Conservation (phyloP, 2,329 filamentous ascomycete genomes). For the Fusarium continuum region DNA sequence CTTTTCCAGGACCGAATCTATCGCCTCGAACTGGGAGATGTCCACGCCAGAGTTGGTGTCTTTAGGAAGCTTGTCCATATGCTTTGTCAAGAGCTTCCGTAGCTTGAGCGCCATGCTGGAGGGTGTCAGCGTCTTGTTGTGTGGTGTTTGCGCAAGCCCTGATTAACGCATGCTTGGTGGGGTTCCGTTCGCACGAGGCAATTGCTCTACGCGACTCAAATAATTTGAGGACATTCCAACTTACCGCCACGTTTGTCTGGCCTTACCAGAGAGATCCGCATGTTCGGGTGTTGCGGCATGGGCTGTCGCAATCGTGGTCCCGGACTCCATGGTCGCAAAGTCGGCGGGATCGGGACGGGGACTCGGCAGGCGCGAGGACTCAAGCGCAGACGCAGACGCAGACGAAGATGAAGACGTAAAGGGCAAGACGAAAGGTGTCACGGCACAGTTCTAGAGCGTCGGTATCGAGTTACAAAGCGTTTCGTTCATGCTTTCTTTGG, state of each 20-base stretch:
- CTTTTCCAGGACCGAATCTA: conserved; percentile 56
- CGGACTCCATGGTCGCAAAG: conserved; percentile 38
- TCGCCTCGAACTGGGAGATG: conserved; percentile 54
- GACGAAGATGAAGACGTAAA: conserved; percentile 16
- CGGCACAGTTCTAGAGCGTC: conserved; percentile 33
- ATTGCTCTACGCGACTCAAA: not conserved
- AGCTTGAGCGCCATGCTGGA: conserved; percentile 55
- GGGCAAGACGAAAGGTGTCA: conserved; percentile 24
- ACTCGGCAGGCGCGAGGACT: conserved; percentile 21
- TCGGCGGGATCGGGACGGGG: conserved; percentile 11
- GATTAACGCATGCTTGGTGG: conserved; percentile 6
- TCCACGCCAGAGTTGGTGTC: conserved; percentile 50
- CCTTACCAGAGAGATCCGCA: conserved; percentile 42
- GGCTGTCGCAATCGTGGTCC: conserved; percentile 9
- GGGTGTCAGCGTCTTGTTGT: conserved; percentile 27
- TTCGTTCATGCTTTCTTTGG: conserved; percentile 50
- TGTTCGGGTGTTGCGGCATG: conserved; percentile 31
- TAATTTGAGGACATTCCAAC: conserved; percentile 31
- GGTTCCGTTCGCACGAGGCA: conserved; percentile 6
- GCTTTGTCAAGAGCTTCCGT: conserved; percentile 54
- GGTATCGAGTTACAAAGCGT: conserved; percentile 41
- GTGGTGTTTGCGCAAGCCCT: conserved; percentile 13
- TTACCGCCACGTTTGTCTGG: conserved; percentile 54
- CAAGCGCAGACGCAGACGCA: not conserved
- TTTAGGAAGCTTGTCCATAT: conserved; percentile 55